Evolutionary conservation across 2,329 filamentous ascomycete genomes (phyloP).

Genomic region (Paecilomyces fulvus): DNA sequence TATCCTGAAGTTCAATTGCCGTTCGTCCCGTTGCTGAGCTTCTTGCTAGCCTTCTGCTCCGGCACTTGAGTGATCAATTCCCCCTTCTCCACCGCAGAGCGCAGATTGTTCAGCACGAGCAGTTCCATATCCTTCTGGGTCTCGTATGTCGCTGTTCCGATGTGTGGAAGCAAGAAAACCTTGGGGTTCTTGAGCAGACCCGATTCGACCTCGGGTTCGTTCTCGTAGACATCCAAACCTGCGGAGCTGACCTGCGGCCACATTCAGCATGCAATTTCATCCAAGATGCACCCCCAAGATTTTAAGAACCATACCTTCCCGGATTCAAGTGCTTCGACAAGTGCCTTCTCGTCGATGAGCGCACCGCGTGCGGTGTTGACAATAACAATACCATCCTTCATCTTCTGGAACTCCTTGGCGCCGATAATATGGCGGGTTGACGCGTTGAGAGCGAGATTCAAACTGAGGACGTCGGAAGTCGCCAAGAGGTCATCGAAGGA

Average conservation of each 20-base stretch:
- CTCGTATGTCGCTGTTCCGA: conserved; percentile 53
- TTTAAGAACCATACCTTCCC: conserved; percentile 28
- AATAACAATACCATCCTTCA: conserved; percentile 38
- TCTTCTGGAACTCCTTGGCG: conserved; percentile 35
- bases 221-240: conserved; percentile 40
- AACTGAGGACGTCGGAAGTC: conserved; percentile 38
- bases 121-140: conserved; percentile 56
- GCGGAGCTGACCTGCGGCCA: conserved; percentile 30
- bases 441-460: conserved; percentile 38
- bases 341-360: conserved; percentile 39
- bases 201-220: conserved; percentile 39
- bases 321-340: conserved; percentile 36
- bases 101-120: conserved; percentile 50
- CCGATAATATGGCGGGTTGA: conserved; percentile 40
- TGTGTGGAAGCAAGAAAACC: conserved; percentile 51
- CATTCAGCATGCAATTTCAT: not conserved
- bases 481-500: conserved; percentile 39
- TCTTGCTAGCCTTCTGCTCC: conserved; percentile 44
- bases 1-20: not conserved
- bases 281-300: not conserved
- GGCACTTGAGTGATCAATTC: conserved; percentile 52
- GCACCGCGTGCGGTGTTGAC: conserved; percentile 39
- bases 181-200: conserved; percentile 37
- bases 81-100: conserved; percentile 48
- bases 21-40: not conserved